phyloP scores from a whole-genome alignment of 1,284 basidiomycete species.

The Meripilus lineatus region DNA sequence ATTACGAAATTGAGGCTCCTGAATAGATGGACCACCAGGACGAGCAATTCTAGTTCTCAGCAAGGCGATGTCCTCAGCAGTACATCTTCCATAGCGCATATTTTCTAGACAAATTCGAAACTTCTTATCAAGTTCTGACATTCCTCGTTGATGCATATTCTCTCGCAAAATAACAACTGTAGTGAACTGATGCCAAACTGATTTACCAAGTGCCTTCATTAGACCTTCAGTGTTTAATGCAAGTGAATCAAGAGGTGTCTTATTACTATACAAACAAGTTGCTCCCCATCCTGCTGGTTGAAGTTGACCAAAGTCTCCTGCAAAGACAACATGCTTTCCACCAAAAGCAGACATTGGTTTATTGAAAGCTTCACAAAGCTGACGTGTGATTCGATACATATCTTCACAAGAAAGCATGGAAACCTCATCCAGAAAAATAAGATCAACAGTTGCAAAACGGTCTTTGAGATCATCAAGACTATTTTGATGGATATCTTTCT shows the following conservation, averaged over 20 bases:
- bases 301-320: slow-evolving; percentile 17
- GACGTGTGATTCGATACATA: slow-evolving; percentile 10
- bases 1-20: slow-evolving; percentile 20
- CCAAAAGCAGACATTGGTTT: slow-evolving; percentile 13
- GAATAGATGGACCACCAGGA: not conserved
- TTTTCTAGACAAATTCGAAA: slow-evolving; percentile 2
- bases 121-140: not conserved
- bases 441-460: slow-evolving; percentile 18
- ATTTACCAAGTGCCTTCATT: not conserved
- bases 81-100: no score
- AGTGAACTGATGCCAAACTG: slow-evolving; percentile 8
- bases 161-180: slow-evolving; percentile 9
- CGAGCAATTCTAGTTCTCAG: not conserved
- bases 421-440: slow-evolving; percentile 29
- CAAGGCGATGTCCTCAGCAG: not conserved
- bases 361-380: slow-evolving; percentile 6
- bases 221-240: no score
- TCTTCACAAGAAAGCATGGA: slow-evolving; percentile 12
- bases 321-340: slow-evolving; percentile 11
- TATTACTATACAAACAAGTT: slow-evolving; percentile 1
- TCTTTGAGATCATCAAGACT: not conserved
- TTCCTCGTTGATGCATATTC: slow-evolving; percentile 6
- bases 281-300: slow-evolving; percentile 5
- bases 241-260: no score
- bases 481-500: not conserved